Conservation (phyloP, 306 rosid genomes). For the Urtica urens region DNA sequence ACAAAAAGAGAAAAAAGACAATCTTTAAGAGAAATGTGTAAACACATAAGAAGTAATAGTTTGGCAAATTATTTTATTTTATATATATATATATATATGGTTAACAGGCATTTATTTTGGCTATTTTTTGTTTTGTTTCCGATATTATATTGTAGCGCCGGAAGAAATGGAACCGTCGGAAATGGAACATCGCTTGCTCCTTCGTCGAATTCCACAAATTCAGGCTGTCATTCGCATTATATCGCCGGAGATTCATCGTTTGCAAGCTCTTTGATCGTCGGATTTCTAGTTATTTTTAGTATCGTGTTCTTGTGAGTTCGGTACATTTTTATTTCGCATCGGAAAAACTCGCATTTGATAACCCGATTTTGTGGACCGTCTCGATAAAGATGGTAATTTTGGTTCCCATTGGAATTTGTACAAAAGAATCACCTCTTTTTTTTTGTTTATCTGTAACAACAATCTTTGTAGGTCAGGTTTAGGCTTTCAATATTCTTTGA, state of each 20-base stretch:
- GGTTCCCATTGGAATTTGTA: conserved; percentile 38
- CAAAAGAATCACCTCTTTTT: too few species aligned
- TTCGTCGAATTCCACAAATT: conserved; percentile 46
- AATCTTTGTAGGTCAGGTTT: too few species aligned
- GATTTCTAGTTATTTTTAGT: conserved; percentile 30
- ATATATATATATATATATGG: too few species aligned
- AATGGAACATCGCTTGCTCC: conserved; percentile 60
- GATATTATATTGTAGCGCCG: conserved; percentile 26
- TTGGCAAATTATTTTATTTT: too few species aligned
- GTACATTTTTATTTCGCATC: conserved; percentile 16
- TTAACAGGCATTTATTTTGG: background rate
- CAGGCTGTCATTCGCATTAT: conserved; percentile 42
- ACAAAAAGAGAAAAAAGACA: too few species aligned
- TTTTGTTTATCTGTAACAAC: too few species aligned
- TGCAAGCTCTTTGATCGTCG: conserved; percentile 34
- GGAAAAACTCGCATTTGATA: conserved; percentile 25
- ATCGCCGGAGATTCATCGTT: conserved; percentile 32
- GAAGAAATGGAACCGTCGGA: conserved; percentile 41
- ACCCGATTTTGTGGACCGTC: conserved; percentile 45
- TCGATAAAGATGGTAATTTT: too few species aligned
- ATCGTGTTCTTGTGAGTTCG: conserved; percentile 38
- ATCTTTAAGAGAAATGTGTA: too few species aligned
- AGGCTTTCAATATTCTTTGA: too few species aligned
- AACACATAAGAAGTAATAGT: too few species aligned
- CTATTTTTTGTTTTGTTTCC: background rate